Evolutionary conservation across 345 rosid species (phyloP).

Genomic region (Murraya koenigii): DNA sequence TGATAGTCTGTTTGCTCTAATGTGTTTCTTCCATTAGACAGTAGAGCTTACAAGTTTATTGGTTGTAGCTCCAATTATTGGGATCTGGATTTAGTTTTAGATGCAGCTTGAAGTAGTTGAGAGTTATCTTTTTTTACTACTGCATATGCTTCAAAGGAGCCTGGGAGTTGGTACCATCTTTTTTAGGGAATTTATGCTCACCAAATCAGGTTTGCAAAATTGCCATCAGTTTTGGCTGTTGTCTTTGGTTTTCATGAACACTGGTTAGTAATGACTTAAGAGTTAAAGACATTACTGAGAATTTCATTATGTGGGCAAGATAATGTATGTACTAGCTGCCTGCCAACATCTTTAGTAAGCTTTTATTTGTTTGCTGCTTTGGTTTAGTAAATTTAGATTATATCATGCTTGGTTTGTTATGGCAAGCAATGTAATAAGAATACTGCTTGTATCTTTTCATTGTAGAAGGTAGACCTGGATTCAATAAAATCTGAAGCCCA

Average conservation of each 20-base stretch:
- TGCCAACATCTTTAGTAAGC: not conserved
- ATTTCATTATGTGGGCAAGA: not conserved
- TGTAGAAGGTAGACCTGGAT: not conserved
- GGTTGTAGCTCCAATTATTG: not conserved
- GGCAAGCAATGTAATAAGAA: not conserved
- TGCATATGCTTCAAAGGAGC: not conserved
- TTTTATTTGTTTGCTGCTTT: not conserved
- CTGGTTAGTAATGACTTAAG: not conserved
- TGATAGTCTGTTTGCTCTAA: slow-evolving; percentile 9
- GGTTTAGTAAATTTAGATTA: not conserved
- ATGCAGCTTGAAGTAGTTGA: slow-evolving; percentile 7
- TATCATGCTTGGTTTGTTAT: not conserved
- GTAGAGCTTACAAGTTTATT: not conserved
- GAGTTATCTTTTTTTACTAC: not conserved
- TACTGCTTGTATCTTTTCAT: not conserved
- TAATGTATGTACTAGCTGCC: not conserved
- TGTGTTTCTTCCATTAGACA: not conserved
- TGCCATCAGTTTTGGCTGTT: not conserved
- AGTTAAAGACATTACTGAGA: not conserved
- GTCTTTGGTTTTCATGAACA: not conserved
- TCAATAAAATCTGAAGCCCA: not conserved
- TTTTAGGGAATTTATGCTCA: not conserved
- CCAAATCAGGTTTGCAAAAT: not conserved
- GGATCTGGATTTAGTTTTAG: slow-evolving; percentile 15
- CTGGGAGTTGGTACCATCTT: not conserved